Conservation (phyloP, 306 rosid species). For the Sesbania bispinosa region DNA sequence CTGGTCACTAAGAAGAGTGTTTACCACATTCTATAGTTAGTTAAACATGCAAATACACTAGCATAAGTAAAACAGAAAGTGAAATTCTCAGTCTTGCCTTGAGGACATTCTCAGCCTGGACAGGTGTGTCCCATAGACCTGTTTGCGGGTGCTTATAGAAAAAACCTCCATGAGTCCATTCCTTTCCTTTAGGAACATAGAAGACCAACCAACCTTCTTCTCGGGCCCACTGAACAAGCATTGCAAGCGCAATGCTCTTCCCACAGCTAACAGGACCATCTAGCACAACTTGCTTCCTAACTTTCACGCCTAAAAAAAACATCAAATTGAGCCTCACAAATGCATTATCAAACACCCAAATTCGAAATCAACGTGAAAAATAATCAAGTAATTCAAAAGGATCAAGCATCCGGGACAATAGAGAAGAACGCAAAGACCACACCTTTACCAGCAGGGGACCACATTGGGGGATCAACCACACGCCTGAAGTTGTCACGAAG, state of each 20-base stretch:
- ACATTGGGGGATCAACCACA: conserved; percentile 68
- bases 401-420: neutral
- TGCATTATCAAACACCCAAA: neutral
- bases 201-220: conserved; percentile 96
- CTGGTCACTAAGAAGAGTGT: neutral
- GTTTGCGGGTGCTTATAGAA: conserved; percentile 68
- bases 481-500: conserved; percentile 82
- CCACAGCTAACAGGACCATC: conserved; percentile 94
- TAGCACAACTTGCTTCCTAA: conserved; percentile 77
- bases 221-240: conserved; percentile 98
- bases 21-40: neutral
- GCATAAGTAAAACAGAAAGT: neutral
- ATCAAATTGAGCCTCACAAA: neutral
- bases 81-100: conserved; percentile 49
- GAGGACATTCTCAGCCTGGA: conserved; percentile 77
- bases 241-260: conserved; percentile 82
- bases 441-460: conserved; percentile 56
- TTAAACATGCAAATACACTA: neutral
- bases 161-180: conserved; percentile 90
- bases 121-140: conserved; percentile 93
- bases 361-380: neutral
- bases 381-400: neutral
- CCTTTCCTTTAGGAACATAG: conserved; percentile 82
- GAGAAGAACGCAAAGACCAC: neutral
- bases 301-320: conserved; percentile 49